These are phyloP conservation scores for Pyricularia grisea DNA, from an alignment of 2,329 filamentous ascomycete genomes.

Conservation along the genomic window DNA sequence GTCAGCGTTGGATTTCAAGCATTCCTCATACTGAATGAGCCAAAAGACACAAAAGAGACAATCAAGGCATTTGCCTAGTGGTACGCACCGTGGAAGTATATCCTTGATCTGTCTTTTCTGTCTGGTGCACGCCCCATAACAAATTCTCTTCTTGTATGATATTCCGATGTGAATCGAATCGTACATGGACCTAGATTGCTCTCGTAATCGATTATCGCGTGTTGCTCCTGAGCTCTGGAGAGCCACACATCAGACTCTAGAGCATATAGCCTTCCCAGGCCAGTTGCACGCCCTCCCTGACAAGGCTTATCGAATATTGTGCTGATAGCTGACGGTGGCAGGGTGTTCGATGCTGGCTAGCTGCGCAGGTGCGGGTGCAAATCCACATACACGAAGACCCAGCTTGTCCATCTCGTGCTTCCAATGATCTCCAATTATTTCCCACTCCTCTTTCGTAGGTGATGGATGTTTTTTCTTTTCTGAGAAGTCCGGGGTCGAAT, in stretches of 20 bases:
- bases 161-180: neutral
- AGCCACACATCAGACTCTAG: too few relatives aligned
- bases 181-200: neutral
- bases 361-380: neutral
- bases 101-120: neutral
- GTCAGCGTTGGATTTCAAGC: neutral
- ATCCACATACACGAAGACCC: neutral
- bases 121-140: neutral
- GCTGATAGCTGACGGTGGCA: neutral
- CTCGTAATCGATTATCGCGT: too few relatives aligned
- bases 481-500: neutral
- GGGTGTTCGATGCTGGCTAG: neutral
- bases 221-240: too few relatives aligned
- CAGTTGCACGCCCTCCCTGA: neutral
- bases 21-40: neutral
- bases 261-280: too few relatives aligned
- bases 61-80: neutral
- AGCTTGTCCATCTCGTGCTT: neutral
- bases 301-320: neutral
- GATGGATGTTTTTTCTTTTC: slow-evolving; percentile 3
- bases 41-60: neutral
- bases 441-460: slow-evolving; percentile 2
- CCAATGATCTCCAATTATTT: neutral
- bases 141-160: neutral
- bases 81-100: neutral